A percentile compares a stretch with the other conserved stretches of the same genome.
These are phyloP conservation scores for Marasmius fiardii DNA, from an alignment of 1,284 basidiomycete genomes.

Conservation along the genomic window DNA sequence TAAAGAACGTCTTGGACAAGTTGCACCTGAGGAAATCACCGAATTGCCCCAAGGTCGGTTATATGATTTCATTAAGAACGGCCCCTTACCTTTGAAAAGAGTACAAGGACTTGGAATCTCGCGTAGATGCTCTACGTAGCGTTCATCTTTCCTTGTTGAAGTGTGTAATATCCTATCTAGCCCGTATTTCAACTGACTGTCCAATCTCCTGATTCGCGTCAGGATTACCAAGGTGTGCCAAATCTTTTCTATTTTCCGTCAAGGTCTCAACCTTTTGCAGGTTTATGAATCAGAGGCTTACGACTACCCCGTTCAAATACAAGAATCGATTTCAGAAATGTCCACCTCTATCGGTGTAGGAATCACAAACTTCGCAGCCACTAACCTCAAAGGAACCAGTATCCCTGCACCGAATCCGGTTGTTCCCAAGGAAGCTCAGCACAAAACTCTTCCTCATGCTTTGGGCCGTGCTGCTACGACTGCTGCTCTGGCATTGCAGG, in stretches of 20 bases:
- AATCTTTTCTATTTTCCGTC: not conserved
- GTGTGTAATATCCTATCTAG: constrained; percentile 33
- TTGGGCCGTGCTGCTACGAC: constrained; percentile 78
- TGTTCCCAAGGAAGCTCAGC: constrained; percentile 52
- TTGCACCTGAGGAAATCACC: constrained; percentile 91
- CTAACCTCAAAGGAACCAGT: constrained; percentile 74
- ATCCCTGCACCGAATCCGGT: constrained; percentile 67
- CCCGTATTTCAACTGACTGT: constrained; percentile 8
- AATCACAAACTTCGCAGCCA: constrained; percentile 84
- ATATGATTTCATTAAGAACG: no score
- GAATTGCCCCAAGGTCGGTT: constrained; percentile 85
- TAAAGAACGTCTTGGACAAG: constrained; percentile 87
- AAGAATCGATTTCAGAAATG: constrained; percentile 71
- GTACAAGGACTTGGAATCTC: constrained; percentile 93
- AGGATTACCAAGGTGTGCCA: constrained; percentile 64
- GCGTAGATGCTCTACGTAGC: constrained; percentile 88
- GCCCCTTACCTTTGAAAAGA: constrained; percentile 52
- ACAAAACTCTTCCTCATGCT: constrained; percentile 96
- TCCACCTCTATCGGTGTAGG: constrained; percentile 74
- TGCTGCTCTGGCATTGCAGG: constrained; percentile 59
- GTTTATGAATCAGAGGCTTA: constrained; percentile 87
- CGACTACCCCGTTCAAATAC: constrained; percentile 82
- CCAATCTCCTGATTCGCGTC: constrained; percentile 2
- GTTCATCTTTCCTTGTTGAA: constrained; percentile 83
- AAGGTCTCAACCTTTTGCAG: constrained; percentile 7